Evolutionary conservation across 1,284 basidiomycete genomes (phyloP).

Genomic region (Trametes sp.): DNA sequence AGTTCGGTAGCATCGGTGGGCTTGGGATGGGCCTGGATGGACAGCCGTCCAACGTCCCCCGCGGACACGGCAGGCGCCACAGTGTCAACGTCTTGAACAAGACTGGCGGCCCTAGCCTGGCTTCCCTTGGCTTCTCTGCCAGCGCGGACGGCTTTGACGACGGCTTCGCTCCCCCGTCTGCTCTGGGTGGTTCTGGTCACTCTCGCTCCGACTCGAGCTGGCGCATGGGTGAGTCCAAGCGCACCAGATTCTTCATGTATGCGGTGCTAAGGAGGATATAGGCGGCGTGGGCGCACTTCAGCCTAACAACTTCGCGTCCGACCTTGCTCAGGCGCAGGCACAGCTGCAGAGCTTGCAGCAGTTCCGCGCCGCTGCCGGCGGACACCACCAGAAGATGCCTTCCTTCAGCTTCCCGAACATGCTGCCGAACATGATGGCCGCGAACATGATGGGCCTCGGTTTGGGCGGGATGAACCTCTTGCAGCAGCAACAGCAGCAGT

Average conservation of each 20-base stretch:
- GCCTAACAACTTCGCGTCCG: slow-evolving; percentile 71
- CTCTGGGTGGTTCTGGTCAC: slow-evolving; percentile 76
- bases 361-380: slow-evolving; percentile 94
- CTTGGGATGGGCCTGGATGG: slow-evolving; percentile 70
- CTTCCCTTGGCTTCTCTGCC: slow-evolving; percentile 65
- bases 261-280: slow-evolving; percentile 40
- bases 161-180: slow-evolving; percentile 65
- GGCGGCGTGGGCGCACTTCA: slow-evolving; percentile 78
- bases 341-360: slow-evolving; percentile 97
- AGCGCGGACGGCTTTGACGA: slow-evolving; percentile 78
- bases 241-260: slow-evolving; percentile 8
- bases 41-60: slow-evolving; percentile 70
- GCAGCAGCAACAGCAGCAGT: slow-evolving; percentile 89
- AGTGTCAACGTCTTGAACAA: slow-evolving; percentile 94
- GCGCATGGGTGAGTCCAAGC: slow-evolving; percentile 79
- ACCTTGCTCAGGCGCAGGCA: slow-evolving; percentile 94
- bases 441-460: slow-evolving; percentile 91
- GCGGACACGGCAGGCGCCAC: slow-evolving; percentile 91
- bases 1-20: slow-evolving; percentile 66
- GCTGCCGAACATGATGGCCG: slow-evolving; percentile 94
- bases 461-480: slow-evolving; percentile 81
- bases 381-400: slow-evolving; percentile 95
- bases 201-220: slow-evolving; percentile 84
- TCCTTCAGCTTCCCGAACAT: slow-evolving; percentile 98
- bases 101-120: slow-evolving; percentile 49